phyloP scores from a whole-genome alignment of 2,329 filamentous ascomycete genomes.

The Aspergillus pseudoterreus region DNA sequence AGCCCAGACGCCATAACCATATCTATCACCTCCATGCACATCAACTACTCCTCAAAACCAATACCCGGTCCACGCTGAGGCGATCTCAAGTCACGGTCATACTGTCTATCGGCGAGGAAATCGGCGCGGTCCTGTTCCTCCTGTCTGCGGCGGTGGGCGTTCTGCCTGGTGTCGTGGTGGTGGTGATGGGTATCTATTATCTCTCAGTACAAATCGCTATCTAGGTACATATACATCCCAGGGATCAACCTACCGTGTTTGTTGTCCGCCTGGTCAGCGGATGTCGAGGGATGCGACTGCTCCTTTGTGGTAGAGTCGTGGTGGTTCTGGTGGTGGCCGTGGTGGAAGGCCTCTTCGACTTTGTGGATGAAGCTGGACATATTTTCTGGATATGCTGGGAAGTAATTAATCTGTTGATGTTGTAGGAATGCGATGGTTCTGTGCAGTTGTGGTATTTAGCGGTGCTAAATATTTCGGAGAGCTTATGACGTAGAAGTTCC shows the following conservation, averaged over 20 bases:
- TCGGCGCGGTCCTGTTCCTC: background rate
- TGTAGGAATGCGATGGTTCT: too few relatives aligned
- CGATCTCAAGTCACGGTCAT: background rate
- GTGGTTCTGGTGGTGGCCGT: background rate
- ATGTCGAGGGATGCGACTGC: background rate
- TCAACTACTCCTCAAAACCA: background rate
- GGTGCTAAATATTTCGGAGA: too few relatives aligned
- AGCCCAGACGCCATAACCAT: too few relatives aligned
- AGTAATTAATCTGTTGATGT: too few relatives aligned
- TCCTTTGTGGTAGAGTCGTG: background rate
- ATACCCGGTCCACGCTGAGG: background rate
- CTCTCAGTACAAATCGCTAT: background rate
- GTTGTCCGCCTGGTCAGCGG: background rate
- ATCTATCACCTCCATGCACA: too few relatives aligned
- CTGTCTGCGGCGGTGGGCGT: slow-evolving; percentile 1
- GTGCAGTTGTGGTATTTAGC: too few relatives aligned
- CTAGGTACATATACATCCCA: too few relatives aligned
- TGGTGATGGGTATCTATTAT: background rate
- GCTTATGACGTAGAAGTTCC: too few relatives aligned
- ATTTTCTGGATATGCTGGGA: background rate
- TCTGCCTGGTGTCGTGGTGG: background rate
- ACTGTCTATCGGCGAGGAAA: background rate
- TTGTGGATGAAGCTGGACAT: background rate
- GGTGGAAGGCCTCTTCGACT: background rate
- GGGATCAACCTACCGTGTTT: background rate